Percentiles rank a stretch among this genome's conserved stretches.
Evolutionary conservation across 805 yeast species (phyloP).

Genomic region (Yarrowia phangngaensis): DNA sequence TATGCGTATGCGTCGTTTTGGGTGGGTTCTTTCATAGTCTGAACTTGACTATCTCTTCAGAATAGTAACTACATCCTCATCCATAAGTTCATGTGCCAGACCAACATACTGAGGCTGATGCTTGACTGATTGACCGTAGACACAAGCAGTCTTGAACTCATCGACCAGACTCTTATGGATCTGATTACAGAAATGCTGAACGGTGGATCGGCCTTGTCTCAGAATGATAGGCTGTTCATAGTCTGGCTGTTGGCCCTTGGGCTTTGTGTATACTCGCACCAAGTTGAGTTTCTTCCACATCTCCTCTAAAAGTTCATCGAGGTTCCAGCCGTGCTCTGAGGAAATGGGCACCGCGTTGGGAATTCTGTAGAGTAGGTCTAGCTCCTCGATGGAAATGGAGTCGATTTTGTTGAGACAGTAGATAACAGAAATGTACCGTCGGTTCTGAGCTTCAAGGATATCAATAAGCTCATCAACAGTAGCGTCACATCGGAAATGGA

Average conservation of each 20-base stretch:
- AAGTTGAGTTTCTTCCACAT: conserved; percentile 93
- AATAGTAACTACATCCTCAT: conserved; percentile 96
- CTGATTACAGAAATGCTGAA: conserved; percentile 93
- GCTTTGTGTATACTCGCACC: conserved; percentile 95
- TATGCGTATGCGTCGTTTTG: not conserved
- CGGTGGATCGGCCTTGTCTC: conserved; percentile 73
- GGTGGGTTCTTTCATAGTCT: too few relatives aligned
- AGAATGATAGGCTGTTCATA: conserved; percentile 92
- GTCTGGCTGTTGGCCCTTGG: conserved; percentile 92
- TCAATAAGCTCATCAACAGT: conserved; percentile 96
- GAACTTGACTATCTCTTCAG: conserved; percentile 69
- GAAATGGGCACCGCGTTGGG: conserved; percentile 98
- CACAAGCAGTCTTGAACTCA: conserved; percentile 89
- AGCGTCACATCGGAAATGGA: conserved; percentile 95
- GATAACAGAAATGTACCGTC: conserved; percentile 93
- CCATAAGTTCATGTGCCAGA: conserved; percentile 73
- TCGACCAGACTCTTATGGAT: conserved; percentile 93
- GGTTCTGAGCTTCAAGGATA: conserved; percentile 80
- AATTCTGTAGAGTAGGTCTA: conserved; percentile 82
- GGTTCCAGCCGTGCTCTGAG: conserved; percentile 93
- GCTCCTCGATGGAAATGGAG: conserved; percentile 87
- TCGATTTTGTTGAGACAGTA: conserved; percentile 95
- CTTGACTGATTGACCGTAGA: conserved; percentile 86
- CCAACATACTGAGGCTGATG: conserved; percentile 98
- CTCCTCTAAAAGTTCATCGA: conserved; percentile 86